phyloP scores from a whole-genome alignment of 2,329 filamentous ascomycete genomes.

The Claviceps purpurea region DNA sequence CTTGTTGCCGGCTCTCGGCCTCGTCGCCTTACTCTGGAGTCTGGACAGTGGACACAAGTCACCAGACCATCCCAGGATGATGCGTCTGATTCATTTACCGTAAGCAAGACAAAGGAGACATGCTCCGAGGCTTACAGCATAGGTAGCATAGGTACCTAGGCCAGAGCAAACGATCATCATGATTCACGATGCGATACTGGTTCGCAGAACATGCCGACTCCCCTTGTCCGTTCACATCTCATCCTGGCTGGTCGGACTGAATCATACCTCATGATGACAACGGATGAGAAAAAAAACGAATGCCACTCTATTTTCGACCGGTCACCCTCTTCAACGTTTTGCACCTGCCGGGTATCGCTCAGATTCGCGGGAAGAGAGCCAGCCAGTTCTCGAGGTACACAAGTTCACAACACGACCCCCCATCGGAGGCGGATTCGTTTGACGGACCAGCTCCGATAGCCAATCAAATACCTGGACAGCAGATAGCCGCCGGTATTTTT shows the following conservation, averaged over 20 bases:
- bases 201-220: not conserved
- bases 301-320: not conserved
- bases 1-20: not conserved
- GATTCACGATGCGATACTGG: no score
- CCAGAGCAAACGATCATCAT: not conserved
- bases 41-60: not conserved
- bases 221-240: not conserved
- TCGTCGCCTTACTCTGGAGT: not conserved
- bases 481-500: no score
- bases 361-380: no score
- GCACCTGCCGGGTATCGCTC: no score
- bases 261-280: not conserved
- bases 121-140: not conserved
- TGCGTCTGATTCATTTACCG: not conserved
- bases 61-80: not conserved
- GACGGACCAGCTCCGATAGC: no score
- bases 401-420: no score
- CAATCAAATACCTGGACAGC: no score
- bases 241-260: not conserved
- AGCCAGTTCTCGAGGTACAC: no score
- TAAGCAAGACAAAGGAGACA: not conserved
- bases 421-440: no score
- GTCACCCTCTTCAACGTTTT: not conserved
- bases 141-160: not conserved
- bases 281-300: no score